These are phyloP conservation scores for Lactifluus volemus DNA, from an alignment of 768 basidiomycete genomes.

Conservation along the genomic window DNA sequence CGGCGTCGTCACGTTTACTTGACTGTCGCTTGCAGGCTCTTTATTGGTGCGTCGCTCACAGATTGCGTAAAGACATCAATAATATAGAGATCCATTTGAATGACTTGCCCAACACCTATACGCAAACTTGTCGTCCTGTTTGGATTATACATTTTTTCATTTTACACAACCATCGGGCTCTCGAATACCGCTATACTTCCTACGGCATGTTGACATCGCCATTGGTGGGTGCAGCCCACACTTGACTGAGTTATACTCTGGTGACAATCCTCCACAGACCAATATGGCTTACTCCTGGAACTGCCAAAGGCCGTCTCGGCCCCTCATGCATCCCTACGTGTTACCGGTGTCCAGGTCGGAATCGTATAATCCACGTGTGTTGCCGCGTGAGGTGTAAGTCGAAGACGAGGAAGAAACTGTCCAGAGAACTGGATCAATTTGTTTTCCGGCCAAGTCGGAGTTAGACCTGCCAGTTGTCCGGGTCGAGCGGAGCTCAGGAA, in stretches of 20 bases:
- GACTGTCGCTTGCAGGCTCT: slow-evolving; percentile 48
- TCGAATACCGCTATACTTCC: slow-evolving; percentile 39
- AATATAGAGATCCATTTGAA: slow-evolving; percentile 33
- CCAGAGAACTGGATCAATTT: background rate
- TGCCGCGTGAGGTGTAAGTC: slow-evolving; percentile 62
- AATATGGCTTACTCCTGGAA: slow-evolving; percentile 38
- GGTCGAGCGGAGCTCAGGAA: background rate
- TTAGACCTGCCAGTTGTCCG: background rate
- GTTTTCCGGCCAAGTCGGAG: background rate
- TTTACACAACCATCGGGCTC: slow-evolving; percentile 54
- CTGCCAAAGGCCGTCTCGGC: slow-evolving; percentile 42
- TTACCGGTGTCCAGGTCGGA: slow-evolving; percentile 43
- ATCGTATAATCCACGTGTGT: slow-evolving; percentile 49
- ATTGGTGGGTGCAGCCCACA: slow-evolving; percentile 20
- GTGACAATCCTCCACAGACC: slow-evolving; percentile 36
- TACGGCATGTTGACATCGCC: slow-evolving; percentile 53
- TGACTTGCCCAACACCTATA: slow-evolving; percentile 42
- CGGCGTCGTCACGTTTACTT: slow-evolving; percentile 60
- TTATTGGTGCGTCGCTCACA: slow-evolving; percentile 44
- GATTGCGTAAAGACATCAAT: background rate
- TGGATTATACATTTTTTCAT: slow-evolving; percentile 60
- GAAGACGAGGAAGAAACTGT: slow-evolving; percentile 26
- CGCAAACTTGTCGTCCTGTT: slow-evolving; percentile 56
- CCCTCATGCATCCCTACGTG: slow-evolving; percentile 44
- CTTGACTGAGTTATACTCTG: slow-evolving; percentile 32